Percentiles rank a stretch among this genome's conserved stretches.
phyloP scores from a whole-genome alignment of 2,329 filamentous ascomycete species.

The Leptographium lundbergii region DNA sequence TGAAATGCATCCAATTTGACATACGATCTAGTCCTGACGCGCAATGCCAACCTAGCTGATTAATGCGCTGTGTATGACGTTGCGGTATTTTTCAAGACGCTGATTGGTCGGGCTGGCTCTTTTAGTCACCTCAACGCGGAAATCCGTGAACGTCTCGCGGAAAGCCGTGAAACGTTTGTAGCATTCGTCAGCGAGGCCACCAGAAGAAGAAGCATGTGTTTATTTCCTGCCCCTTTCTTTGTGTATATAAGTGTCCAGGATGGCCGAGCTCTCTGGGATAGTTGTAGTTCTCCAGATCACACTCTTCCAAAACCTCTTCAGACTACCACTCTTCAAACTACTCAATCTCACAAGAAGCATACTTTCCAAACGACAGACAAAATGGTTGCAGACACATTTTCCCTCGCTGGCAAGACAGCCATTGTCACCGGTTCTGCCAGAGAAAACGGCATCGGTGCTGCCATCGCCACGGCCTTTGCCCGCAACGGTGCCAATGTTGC shows the following conservation, averaged over 20 bases:
- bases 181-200: background rate
- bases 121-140: background rate
- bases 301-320: background rate
- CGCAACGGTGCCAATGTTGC: slow-evolving; percentile 27
- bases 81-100: background rate
- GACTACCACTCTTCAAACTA: background rate
- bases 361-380: background rate
- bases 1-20: no score
- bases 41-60: no score
- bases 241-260: background rate
- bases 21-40: no score
- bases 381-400: slow-evolving; percentile 13
- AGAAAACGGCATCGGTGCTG: slow-evolving; percentile 31
- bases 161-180: background rate
- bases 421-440: slow-evolving; percentile 32
- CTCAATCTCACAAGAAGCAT: background rate
- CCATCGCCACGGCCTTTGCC: slow-evolving; percentile 25
- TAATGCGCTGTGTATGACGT: no score
- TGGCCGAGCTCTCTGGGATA: background rate
- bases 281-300: background rate
- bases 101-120: background rate
- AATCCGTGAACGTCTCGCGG: background rate
- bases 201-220: background rate
- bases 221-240: background rate
- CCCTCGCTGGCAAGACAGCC: slow-evolving; percentile 27